Conservation (phyloP, 768 basidiomycete species). For the Boletus pseudo-olivaceus region DNA sequence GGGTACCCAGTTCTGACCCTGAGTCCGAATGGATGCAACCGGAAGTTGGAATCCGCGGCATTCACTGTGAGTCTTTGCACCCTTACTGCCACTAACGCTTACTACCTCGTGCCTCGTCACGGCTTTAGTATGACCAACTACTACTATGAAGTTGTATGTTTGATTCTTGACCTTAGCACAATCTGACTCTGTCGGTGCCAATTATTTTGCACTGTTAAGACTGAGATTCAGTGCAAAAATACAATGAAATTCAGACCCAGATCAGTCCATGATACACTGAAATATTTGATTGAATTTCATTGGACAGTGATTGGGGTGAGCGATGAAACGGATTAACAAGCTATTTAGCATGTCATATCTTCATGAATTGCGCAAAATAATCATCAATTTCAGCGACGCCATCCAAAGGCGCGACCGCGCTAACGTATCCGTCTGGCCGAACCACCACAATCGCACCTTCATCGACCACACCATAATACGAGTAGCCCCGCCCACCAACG, state of each 20-base stretch:
- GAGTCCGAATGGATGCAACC: no score
- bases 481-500: conserved; percentile 54
- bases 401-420: conserved; percentile 48
- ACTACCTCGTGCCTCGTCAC: no score
- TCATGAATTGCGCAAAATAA: conserved; percentile 49
- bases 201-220: no score
- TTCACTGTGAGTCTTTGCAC: neutral
- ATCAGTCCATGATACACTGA: no score
- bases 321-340: neutral
- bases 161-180: no score
- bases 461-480: conserved; percentile 43
- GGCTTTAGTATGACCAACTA: no score
- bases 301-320: neutral
- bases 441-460: conserved; percentile 29
- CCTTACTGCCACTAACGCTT: no score
- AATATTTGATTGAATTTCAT: no score
- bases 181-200: no score
- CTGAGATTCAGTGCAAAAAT: no score
- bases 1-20: conserved; percentile 58
- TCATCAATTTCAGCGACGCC: conserved; percentile 33
- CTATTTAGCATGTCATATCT: neutral
- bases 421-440: conserved; percentile 53
- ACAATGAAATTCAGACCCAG: no score
- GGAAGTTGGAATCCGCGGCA: neutral
- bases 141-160: no score